Evolutionary conservation across 2,329 filamentous ascomycete genomes (phyloP), one percentile per base, ranked within the genome.

Genomic region (Tolypocladium capitatum): DNA sequence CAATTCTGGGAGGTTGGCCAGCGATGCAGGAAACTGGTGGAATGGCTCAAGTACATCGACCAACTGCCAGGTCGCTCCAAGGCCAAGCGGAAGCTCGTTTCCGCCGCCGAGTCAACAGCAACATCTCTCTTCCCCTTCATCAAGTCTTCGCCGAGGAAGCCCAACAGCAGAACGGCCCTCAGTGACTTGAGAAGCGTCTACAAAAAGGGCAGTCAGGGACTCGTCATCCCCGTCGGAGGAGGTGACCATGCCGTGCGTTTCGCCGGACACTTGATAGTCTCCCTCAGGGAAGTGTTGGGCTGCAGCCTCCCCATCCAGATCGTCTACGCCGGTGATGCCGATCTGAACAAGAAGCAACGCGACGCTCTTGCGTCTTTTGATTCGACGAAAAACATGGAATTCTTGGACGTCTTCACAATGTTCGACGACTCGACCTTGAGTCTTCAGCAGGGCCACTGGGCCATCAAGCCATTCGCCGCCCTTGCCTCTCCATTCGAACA

Each of bases 401-500:
- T 67, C 40, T 18, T 68, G 16, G 58, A 68, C 48, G 54, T 67
- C 5, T 48, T 60, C 6, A 55, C 52, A 0, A 58, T 66, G 0
- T 65, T 68, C 13, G 54, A 65, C 32, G 63, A 68, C 18, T 36
- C 43, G 0, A 58, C 56, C 1, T 28, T 66, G 27, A 53, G 57
- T 0, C 53, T 68, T 3, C 51, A 52, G 6, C 36, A 58, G 14
- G 63, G 62, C 3, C 61, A 60, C 1, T 69, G 66, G 65, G 68
- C 67, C 14, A 63, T 68, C 44, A 70, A 71, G 42, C 56, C 66
- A 3, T 70, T 70, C 20, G 68, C 67, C 7, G 59, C 58, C 0
- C 53, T 70, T 11, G 64, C 62, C 1, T 63, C 61, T 10, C 52
- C 47, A 1, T 69, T 64, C 46, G 59, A 65, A 14, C 53, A 68